phyloP scores from a whole-genome alignment of 179 eudicot species.

The Beta macrorhiza region DNA sequence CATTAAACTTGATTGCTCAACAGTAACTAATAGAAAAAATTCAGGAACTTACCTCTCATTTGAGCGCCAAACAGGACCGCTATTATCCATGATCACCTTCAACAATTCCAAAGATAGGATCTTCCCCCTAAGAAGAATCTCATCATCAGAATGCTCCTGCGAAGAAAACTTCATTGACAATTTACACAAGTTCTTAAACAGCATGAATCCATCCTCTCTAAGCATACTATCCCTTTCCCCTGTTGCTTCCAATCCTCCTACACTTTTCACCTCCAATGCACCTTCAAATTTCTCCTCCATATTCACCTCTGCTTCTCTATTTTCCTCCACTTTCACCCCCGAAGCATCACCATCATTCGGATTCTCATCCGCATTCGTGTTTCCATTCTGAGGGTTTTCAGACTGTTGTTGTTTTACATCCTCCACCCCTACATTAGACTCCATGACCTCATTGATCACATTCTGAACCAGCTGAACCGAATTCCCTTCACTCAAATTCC shows the following conservation, averaged over 20 bases:
- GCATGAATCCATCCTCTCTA: slow-evolving; percentile 75
- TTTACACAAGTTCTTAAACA: slow-evolving; percentile 83
- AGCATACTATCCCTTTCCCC: slow-evolving; percentile 55
- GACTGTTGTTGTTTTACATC: slow-evolving; percentile 8
- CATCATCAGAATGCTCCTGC: slow-evolving; percentile 78
- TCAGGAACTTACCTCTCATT: slow-evolving; percentile 65
- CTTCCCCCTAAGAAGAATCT: slow-evolving; percentile 87
- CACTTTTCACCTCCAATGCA: slow-evolving; percentile 11
- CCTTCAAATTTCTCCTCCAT: slow-evolving; percentile 17
- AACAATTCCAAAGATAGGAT: slow-evolving; percentile 85
- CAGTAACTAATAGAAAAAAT: not conserved
- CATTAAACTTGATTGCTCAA: slow-evolving; percentile 13
- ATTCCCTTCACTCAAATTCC: slow-evolving; percentile 92
- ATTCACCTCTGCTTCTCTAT: not conserved
- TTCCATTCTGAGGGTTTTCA: slow-evolving; percentile 19
- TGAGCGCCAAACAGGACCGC: slow-evolving; percentile 71
- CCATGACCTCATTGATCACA: slow-evolving; percentile 64
- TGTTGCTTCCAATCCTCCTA: slow-evolving; percentile 26
- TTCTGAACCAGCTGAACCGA: slow-evolving; percentile 77
- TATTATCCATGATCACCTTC: slow-evolving; percentile 81
- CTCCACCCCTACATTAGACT: slow-evolving; percentile 41
- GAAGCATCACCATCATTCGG: slow-evolving; percentile 10
- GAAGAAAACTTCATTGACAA: slow-evolving; percentile 93
- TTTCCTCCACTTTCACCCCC: slow-evolving; percentile 17
- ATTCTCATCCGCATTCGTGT: slow-evolving; percentile 23